These are phyloP conservation scores for Coniochaeta sp. DNA, from an alignment of 2,329 filamentous ascomycete species.

Conservation along the genomic window DNA sequence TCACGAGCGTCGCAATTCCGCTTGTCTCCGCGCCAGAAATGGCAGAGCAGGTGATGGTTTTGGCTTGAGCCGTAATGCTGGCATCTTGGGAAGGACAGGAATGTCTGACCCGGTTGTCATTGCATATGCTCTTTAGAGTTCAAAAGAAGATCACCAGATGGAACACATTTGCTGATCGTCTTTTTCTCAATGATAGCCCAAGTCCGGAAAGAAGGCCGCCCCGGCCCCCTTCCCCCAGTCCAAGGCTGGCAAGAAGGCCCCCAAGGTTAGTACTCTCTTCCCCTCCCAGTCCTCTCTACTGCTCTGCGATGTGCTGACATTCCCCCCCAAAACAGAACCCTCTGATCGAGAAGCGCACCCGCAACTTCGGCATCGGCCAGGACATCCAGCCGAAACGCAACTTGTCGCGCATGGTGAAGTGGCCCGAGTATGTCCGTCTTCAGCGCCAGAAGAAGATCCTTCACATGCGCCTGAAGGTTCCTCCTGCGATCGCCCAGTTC, in stretches of 20 bases:
- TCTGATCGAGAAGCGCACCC: constrained; percentile 94
- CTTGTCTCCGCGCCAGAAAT: constrained; percentile 32
- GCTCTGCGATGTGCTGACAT: constrained; percentile 15
- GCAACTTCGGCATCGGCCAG: constrained; percentile 98
- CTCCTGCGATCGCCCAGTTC: constrained; percentile 96
- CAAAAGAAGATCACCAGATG: constrained; percentile 72
- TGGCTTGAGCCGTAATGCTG: constrained; percentile 54
- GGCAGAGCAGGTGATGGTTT: constrained; percentile 49
- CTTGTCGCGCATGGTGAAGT: constrained; percentile 97
- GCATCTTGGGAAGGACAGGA: constrained; percentile 33
- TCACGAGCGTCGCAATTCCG: constrained; percentile 28
- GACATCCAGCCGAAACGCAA: constrained; percentile 97
- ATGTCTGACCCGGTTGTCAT: constrained; percentile 35
- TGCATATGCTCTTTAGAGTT: constrained; percentile 82
- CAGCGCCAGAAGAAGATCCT: constrained; percentile 94
- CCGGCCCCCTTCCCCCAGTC: constrained; percentile 92
- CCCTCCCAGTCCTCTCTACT: constrained; percentile 4
- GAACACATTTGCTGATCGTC: constrained; percentile 84
- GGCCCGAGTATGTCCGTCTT: constrained; percentile 98
- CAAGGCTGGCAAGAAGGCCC: constrained; percentile 92
- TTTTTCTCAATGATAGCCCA: constrained; percentile 99
- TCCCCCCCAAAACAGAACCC: constrained; percentile 71
- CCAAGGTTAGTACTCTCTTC: constrained; percentile 67
- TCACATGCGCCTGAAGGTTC: constrained; percentile 97
- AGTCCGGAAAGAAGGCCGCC: constrained; percentile 95